Evolutionary conservation across 495 filamentous ascomycete species (phyloP).

Genomic region (Penicillium egyptiacum): DNA sequence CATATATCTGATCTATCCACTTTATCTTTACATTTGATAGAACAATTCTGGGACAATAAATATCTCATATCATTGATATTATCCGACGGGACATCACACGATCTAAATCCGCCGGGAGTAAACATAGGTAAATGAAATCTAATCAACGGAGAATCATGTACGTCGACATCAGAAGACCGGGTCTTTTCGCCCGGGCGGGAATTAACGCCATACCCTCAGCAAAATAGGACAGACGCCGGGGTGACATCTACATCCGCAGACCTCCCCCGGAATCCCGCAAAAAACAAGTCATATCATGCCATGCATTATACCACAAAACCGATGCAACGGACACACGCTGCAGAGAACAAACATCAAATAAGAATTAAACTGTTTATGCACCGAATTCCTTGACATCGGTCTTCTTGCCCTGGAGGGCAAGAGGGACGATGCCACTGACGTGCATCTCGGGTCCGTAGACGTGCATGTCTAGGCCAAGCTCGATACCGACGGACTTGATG

Average conservation of each 20-base stretch:
- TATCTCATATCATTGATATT: slow-evolving; percentile 33
- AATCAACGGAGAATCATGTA: slow-evolving; percentile 30
- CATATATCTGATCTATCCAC: background rate
- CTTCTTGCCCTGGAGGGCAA: slow-evolving; percentile 64
- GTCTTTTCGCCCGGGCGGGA: slow-evolving; percentile 33
- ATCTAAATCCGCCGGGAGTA: slow-evolving; percentile 31
- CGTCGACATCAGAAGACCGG: slow-evolving; percentile 32
- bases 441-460: slow-evolving; percentile 98
- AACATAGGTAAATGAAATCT: slow-evolving; percentile 37
- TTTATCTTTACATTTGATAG: background rate
- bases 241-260: slow-evolving; percentile 9
- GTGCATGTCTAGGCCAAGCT: slow-evolving; percentile 91
- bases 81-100: slow-evolving; percentile 35
- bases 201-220: slow-evolving; percentile 37
- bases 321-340: slow-evolving; percentile 42
- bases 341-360: slow-evolving; percentile 24
- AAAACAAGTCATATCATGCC: slow-evolving; percentile 45
- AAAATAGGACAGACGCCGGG: slow-evolving; percentile 25
- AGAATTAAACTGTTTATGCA: slow-evolving; percentile 34
- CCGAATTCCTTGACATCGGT: slow-evolving; percentile 53
- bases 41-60: slow-evolving; percentile 2
- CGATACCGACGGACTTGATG: slow-evolving; percentile 93
- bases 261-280: slow-evolving; percentile 23
- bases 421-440: slow-evolving; percentile 67
- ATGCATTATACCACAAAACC: slow-evolving; percentile 48